A percentile compares a stretch with the other conserved stretches of the same genome.
These are phyloP conservation scores for Corrigiola litoralis DNA, from an alignment of 179 eudicot species.

Conservation along the genomic window DNA sequence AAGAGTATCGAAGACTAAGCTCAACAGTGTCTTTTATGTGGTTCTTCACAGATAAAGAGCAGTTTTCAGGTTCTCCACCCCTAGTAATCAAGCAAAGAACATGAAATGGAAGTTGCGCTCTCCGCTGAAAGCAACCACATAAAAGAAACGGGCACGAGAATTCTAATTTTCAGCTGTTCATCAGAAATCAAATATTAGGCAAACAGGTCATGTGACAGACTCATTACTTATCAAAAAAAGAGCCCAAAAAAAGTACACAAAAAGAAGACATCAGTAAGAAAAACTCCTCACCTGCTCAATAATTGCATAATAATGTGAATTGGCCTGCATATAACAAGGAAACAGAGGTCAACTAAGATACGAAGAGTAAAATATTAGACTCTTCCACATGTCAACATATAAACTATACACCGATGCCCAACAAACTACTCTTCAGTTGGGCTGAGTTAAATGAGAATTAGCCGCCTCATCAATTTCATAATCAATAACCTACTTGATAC, in stretches of 20 bases:
- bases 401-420: background rate
- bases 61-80: background rate
- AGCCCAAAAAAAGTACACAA: background rate
- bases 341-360: slow-evolving; percentile 2
- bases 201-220: too few species aligned
- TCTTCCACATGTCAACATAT: background rate
- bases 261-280: background rate
- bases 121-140: background rate
- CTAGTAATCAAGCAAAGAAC: background rate
- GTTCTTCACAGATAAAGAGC: background rate
- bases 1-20: too few species aligned
- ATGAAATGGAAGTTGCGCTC: background rate
- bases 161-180: background rate
- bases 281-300: slow-evolving; percentile 72
- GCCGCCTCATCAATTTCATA: background rate
- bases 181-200: too few species aligned
- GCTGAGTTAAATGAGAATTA: background rate
- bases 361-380: background rate
- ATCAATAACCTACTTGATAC: background rate
- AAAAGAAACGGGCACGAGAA: background rate
- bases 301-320: slow-evolving; percentile 95
- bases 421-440: background rate
- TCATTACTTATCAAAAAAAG: background rate
- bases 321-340: slow-evolving; percentile 63
- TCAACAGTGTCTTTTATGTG: too few species aligned